Evolutionary conservation across 768 basidiomycete species (phyloP), one percentile per base, ranked within the genome.

Genomic region (Baorangia bicolor): DNA sequence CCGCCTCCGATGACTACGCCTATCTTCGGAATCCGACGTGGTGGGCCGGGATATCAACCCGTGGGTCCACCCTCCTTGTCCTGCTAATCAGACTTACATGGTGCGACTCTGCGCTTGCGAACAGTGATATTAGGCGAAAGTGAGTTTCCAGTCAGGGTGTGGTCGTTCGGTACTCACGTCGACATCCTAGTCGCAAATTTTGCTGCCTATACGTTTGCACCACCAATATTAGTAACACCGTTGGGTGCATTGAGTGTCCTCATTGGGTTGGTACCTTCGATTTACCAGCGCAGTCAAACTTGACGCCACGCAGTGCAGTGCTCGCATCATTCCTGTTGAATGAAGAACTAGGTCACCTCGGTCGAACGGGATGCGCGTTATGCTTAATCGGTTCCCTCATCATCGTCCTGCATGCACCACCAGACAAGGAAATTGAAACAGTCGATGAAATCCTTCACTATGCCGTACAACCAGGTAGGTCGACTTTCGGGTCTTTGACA

Each of bases 171-270:
- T n/a, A 20, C 42, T 53, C 53, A 51, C 40, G n/a, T 48, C 20
- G 10, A 23, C 35, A 10, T 33, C 25, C 42, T 59, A 90, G 87
- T 87, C 56, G 89, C 90, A 52, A 91, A 91, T 75, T 98, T 98
- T 73, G 94, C 95, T 8, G 96, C 96, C 9, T 98, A 98, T 69
- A 91, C 94, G 0, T 99, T 98, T 64, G 97, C 97, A 2, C 97
- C 96, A 57, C 92, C 97, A 63, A 95, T 98, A 67, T 79, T 99
- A 53, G 94, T 99, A n/a, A 98, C 96, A 1, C 97, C 97, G 1
- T 75, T 99, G n/a, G 97, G 97, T 51, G 94, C 96, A 21, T 78
- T 97, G 40, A 95, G 92, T 69, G 97, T 99, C 13, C 81, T 99
- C 59, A 91, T 99, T 57, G 97, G 96, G 95, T 96, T 64, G 56